Percentiles rank a stretch among this genome's conserved stretches.
Evolutionary conservation across 208 protist genomes (phyloP).

Genomic region (Leishmania tarentolae): DNA sequence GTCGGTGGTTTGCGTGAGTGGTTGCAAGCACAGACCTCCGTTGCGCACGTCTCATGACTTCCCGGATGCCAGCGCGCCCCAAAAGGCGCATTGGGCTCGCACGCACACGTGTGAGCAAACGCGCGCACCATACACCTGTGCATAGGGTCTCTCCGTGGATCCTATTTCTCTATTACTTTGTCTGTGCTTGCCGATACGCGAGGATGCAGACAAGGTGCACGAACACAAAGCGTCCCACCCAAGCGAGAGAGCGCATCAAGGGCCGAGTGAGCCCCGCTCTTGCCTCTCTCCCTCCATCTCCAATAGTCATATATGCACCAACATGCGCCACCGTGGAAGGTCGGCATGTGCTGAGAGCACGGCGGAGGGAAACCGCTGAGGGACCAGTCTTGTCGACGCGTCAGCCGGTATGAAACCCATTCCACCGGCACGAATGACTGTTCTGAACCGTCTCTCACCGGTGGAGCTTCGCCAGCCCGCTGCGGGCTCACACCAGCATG

Average conservation of each 20-base stretch:
- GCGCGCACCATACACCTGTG: not conserved
- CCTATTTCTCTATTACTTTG: not conserved
- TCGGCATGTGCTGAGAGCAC: not conserved
- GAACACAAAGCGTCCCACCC: not conserved
- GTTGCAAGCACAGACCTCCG: not conserved
- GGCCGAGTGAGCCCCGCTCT: not conserved
- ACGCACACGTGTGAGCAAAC: not conserved
- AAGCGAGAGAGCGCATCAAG: not conserved
- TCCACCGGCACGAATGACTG: not conserved
- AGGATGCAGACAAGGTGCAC: not conserved
- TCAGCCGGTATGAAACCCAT: not conserved
- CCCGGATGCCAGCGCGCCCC: not conserved
- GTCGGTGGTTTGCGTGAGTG: not conserved
- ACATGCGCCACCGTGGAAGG: not conserved
- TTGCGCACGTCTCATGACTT: not conserved
- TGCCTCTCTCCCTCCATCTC: not conserved
- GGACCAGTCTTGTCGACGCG: not conserved
- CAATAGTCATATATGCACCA: not conserved
- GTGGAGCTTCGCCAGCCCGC: not conserved
- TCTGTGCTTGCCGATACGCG: not conserved
- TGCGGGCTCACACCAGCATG: not conserved
- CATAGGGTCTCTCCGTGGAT: not conserved
- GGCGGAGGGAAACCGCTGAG: not conserved
- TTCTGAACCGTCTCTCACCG: not conserved
- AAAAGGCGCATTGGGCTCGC: not conserved